phyloP scores from a whole-genome alignment of 2,329 filamentous ascomycete species.

The Nemania sp. region DNA sequence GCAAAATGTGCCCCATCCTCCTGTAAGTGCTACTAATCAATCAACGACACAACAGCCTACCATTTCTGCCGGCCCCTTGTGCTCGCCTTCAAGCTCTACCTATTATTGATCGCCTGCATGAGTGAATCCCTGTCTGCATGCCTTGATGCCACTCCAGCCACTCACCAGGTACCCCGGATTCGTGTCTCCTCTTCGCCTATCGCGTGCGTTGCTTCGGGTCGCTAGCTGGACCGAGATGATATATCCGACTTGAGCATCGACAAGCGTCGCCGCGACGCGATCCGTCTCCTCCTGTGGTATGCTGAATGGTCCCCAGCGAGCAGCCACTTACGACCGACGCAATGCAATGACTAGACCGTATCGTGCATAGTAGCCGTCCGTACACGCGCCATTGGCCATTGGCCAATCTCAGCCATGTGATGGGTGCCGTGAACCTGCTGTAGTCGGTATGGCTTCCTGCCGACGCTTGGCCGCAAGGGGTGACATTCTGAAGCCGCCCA shows the following conservation, averaged over 20 bases:
- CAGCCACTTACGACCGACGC: constrained; percentile 5
- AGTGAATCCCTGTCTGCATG: not conserved
- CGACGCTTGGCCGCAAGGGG: constrained; percentile 21
- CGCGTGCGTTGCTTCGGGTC: not conserved
- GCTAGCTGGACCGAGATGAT: constrained; percentile 27
- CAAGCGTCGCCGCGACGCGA: constrained; percentile 21
- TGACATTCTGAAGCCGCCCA: constrained; percentile 18
- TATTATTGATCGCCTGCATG: constrained; percentile 18
- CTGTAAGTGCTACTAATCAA: not conserved
- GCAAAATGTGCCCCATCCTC: constrained; percentile 22
- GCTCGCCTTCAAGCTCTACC: not conserved
- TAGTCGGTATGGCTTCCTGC: constrained; percentile 24
- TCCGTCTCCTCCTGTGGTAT: constrained; percentile 3
- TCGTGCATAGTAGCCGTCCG: constrained; percentile 11
- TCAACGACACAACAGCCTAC: constrained; percentile 24
- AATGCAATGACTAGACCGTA: not conserved
- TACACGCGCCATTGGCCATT: constrained; percentile 21
- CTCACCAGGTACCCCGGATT: constrained; percentile 15
- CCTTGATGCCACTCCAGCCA: constrained; percentile 13
- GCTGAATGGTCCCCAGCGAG: constrained; percentile 12
- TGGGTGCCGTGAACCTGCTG: constrained; percentile 17
- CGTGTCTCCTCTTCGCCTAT: not conserved
- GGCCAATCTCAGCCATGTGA: constrained; percentile 26
- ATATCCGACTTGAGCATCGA: constrained; percentile 28
- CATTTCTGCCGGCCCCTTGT: constrained; percentile 11